Evolutionary conservation across 768 basidiomycete genomes (phyloP), one percentile per base, ranked within the genome.

Genomic region (Amylocystis lapponica): DNA sequence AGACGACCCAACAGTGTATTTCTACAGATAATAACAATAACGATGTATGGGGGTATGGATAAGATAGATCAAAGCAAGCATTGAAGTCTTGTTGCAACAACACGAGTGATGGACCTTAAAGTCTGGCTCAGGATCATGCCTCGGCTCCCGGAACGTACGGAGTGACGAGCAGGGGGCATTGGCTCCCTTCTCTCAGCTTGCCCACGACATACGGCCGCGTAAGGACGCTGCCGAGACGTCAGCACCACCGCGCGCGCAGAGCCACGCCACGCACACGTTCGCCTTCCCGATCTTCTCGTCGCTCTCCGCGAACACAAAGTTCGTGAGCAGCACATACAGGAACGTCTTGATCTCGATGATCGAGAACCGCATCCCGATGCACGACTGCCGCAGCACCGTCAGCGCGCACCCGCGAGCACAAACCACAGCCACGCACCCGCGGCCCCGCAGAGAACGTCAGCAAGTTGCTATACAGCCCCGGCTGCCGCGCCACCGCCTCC

Each of bases 261-360:
- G 13, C 10, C 26, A 9, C 11, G 36, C 27, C 4, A 62, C 71
- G 4, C 51, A 75, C 53, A 82, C 77, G 55, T 96, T 97, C 3
- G 70, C 77, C 54, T 78, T 79, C 51, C 93, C 78, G 37, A 92
- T 93, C 54, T 79, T 75, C 52, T 75, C 69, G 0, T 92, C 90
- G 50, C 83, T 87, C 34, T 75, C 72, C 0, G 82, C 84, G 46
- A 97, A 90, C 5, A 62, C 67, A 52, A 88, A 91, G 54, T 76
- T 72, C 11, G 79, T 79, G 32, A 91, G 51, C 17, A 91, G 69
- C 38, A 80, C 71, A 53, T 78, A 87, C 8, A 88, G 55, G 57
- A 91, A 81, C 1, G 76, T 72, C 65, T 91, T 91, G 51, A 88
- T 81, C 66, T 92, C 87, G 41, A 90, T 85, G 58, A 89, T 65